Conservation (phyloP, 2,329 filamentous ascomycete species). For the Colletotrichum tropicicola region DNA sequence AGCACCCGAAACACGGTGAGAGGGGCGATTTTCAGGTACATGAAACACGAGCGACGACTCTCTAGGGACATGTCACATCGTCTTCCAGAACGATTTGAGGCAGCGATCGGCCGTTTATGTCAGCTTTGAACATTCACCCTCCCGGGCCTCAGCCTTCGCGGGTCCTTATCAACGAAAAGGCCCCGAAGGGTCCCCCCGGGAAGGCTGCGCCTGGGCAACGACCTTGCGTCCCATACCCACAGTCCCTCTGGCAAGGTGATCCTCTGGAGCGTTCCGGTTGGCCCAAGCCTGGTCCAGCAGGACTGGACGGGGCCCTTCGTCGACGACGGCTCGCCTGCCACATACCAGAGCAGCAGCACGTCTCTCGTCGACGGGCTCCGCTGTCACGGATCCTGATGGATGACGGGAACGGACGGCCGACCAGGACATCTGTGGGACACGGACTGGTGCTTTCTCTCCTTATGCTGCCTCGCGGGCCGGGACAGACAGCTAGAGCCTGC, state of each 20-base stretch:
- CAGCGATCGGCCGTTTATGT: slow-evolving; percentile 25
- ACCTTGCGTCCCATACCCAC: slow-evolving; percentile 1
- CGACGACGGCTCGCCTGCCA: neutral
- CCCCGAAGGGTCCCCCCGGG: neutral
- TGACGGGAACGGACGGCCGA: slow-evolving; percentile 20
- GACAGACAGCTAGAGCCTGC: neutral
- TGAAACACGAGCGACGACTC: slow-evolving; percentile 33
- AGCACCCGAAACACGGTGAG: slow-evolving; percentile 38
- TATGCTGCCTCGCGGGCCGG: neutral
- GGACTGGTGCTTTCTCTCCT: slow-evolving; percentile 8
- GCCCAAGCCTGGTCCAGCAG: neutral
- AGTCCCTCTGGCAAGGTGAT: slow-evolving; percentile 1
- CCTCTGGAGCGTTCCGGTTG: slow-evolving; percentile 9
- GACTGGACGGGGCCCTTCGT: neutral
- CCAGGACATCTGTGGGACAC: slow-evolving; percentile 13
- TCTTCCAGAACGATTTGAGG: slow-evolving; percentile 33
- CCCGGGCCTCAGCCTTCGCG: neutral
- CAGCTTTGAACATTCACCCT: slow-evolving; percentile 9
- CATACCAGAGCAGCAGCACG: neutral
- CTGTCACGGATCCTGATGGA: slow-evolving; percentile 22
- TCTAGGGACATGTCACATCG: slow-evolving; percentile 27
- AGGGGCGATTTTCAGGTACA: slow-evolving; percentile 35
- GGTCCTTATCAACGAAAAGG: neutral
- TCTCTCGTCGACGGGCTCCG: slow-evolving; percentile 18
- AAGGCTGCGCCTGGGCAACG: neutral